Conservation (phyloP, 306 rosid genomes). For the Leucaena leucocephala region DNA sequence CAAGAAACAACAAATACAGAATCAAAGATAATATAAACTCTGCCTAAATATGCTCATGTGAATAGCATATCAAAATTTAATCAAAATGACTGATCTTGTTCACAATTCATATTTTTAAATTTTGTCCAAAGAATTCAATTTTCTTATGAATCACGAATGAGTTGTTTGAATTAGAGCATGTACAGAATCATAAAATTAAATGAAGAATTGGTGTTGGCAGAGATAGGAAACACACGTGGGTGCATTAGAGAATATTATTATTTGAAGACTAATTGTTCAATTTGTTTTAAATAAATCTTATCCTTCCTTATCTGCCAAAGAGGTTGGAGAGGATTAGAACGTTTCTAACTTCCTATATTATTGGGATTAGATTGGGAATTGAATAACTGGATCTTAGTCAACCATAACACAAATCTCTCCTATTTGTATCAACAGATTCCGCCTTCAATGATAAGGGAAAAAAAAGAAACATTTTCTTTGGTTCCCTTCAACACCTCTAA, state of each 20-base stretch:
- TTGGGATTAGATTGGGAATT: neutral
- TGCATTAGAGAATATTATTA: neutral
- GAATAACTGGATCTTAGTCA: neutral
- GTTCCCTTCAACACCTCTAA: neutral
- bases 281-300: neutral
- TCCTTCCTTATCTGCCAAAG: neutral
- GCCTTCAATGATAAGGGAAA: neutral
- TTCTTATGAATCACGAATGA: constrained; percentile 24
- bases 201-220: neutral
- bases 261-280: neutral
- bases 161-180: constrained; percentile 11
- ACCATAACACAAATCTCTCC: neutral
- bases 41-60: constrained; percentile 18
- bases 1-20: constrained; percentile 20
- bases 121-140: constrained; percentile 27
- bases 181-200: neutral
- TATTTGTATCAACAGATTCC: neutral
- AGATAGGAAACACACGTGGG: neutral
- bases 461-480: neutral
- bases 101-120: constrained; percentile 26
- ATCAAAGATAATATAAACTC: constrained; percentile 21
- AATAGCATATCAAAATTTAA: constrained; percentile 21
- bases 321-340: neutral
- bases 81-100: constrained; percentile 25
- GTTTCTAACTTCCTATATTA: neutral